Evolutionary conservation across 176 grass and related monocot species (phyloP), one percentile per base, ranked within the genome.

Genomic region (Oryza australiensis): DNA sequence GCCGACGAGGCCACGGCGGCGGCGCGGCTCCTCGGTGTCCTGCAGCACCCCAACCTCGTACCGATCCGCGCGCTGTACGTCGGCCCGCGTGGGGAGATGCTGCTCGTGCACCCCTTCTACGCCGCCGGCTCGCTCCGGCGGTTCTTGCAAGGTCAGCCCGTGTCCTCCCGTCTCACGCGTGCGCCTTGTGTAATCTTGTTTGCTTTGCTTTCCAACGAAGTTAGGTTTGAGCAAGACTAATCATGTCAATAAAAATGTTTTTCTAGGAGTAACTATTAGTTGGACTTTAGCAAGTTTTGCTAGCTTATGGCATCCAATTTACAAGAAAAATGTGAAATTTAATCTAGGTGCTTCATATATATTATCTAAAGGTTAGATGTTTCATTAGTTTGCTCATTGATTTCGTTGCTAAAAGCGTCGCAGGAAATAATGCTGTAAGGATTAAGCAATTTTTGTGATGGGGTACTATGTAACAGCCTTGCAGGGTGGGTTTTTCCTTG

Each of bases 41-140:
- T 77, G 65, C 88, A 80, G 45, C 95, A 98, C 67, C 82, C 88
- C 10, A 98, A 98, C 90, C 80, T 98, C 75, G 92, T 98, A 16
- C 92, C 95, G 62, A 74, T 93, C 74, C 85, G 84, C 76, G 95
- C 95, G 45, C 82, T 98, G 46, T 98, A 98, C 74, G 76, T 93
- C 22, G 95, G 95, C 6, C 95, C 95, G 65, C 83, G 90, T 6
- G 92, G 95, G 27, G 92, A 98, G 90, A 98, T 94, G 75, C 89
- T 98, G 76, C 87, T 98, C 28, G 95, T 93, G 11, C 95, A 94
- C 63, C 95, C 92, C 0, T 95, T 94, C 84, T 98, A 93, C 76
- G 90, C 88, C 28, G 92, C 95, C 66, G 90, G 90, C 23, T 93
- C 87, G 53, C 95, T 98, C 43, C 83, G 92, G 5, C 90, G 75